Base-by-base conservation (phyloP, 2,329 filamentous ascomycete genomes). In the Aspergillus phoenicis region DNA sequence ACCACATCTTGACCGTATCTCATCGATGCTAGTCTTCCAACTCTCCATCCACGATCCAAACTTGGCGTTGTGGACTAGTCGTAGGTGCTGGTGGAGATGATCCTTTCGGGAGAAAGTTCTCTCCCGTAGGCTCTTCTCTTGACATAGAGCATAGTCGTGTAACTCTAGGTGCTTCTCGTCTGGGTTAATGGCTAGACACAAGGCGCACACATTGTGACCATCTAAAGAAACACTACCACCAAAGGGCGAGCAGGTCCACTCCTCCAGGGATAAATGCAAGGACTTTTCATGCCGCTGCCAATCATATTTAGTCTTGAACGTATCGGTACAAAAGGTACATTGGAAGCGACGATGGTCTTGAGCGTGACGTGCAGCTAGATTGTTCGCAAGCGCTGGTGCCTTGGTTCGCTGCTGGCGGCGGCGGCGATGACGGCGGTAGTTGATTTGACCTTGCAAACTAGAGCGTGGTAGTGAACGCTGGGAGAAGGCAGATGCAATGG, bases 101-200 rank as follows among this genome's bases (percentile, higher is more conserved):
- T 86, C 84, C 70, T 86, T 86, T 8, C 84, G 77, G 67, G 84
- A 85, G 71, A 86, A 86, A 0, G 82, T 85, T n/a, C 84, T 78
- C 41, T 83, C 78, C 41, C 81, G 79, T 1, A 78, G 54, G 2
- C 82, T 81, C 64, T 85, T 85, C 52, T 84, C 80, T 59, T 82
- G 80, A 65, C 84, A 86, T 20, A 77, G 75, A 6, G 70, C 68
- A 66, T 83, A 82, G 54, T 83, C 81, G 71, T 86, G 84, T 3
- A 71, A 77, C 56, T 83, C 82, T 5, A 85, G 67, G 69, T 86
- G 84, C 11, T 79, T 79, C 15, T 75, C 67, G 0, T 73, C 77
- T 0, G 83, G 83, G 38, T 83, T 77, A 8, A 79, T 62, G 6
- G 73, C 71, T 36, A 81, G 77, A 66, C 84, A 86, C 67, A 84